A percentile compares a stretch with the other conserved stretches of the same genome.
phyloP scores from a whole-genome alignment of 768 basidiomycete genomes.

The Candolleomyces eurysporus region DNA sequence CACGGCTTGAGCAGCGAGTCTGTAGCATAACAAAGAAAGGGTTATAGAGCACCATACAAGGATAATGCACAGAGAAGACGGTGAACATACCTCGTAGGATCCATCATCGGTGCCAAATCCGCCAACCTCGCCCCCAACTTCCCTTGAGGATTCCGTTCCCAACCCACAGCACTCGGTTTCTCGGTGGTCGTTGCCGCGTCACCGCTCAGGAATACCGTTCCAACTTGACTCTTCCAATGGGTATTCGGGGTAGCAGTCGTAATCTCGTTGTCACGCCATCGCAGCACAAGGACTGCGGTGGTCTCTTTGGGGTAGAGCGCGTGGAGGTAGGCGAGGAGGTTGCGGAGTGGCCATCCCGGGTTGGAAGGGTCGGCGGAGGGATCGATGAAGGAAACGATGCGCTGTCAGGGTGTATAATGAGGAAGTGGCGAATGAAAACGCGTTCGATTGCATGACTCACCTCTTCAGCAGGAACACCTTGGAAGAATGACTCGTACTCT shows the following conservation, averaged over 20 bases:
- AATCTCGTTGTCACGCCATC: constrained; percentile 69
- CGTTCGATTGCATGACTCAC: constrained; percentile 61
- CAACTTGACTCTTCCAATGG: constrained; percentile 64
- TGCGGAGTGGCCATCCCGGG: constrained; percentile 93
- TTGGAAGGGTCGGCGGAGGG: constrained; percentile 75
- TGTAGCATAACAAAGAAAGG: constrained; percentile 21
- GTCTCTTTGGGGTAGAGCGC: constrained; percentile 52
- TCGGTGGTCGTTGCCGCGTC: constrained; percentile 16
- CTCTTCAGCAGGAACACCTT: constrained; percentile 33
- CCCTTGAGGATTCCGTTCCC: constrained; percentile 91
- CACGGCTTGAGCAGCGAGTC: constrained; percentile 95
- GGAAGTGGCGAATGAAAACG: not conserved
- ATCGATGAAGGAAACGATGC: constrained; percentile 70
- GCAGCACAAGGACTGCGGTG: constrained; percentile 58
- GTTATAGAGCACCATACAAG: not conserved
- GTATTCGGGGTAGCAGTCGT: constrained; percentile 29
- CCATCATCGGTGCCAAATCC: constrained; percentile 95
- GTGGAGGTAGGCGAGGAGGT: constrained; percentile 81
- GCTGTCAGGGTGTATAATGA: constrained; percentile 39
- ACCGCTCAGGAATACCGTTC: constrained; percentile 37
- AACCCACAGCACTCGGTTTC: constrained; percentile 77
- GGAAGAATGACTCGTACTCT: constrained; percentile 59
- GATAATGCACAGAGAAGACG: not conserved
- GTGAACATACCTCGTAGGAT: constrained; percentile 64
- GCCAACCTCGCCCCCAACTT: constrained; percentile 86